Percentiles rank a stretch among this genome's conserved stretches.
Evolutionary conservation across 306 rosid genomes (phyloP).

Genomic region (Luffa aegyptiaca): DNA sequence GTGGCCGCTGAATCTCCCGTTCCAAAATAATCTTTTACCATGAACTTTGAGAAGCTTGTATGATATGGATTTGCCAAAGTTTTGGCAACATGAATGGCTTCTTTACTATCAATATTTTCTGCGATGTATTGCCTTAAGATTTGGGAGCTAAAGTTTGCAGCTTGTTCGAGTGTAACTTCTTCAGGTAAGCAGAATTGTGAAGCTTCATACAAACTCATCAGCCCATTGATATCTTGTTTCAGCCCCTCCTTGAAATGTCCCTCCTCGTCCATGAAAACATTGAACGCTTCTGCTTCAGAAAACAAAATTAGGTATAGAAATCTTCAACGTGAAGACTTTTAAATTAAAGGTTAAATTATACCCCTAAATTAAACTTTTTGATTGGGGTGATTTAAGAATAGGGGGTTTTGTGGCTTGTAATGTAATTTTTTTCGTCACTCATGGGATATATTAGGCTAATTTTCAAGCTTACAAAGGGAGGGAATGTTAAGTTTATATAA

Average conservation of each 20-base stretch:
- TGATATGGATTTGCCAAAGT: conserved; percentile 6
- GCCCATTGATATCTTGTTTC: conserved; percentile 13
- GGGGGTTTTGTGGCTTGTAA: too few relatives aligned
- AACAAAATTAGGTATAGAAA: neutral
- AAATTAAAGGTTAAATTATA: too few relatives aligned
- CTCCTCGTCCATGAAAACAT: conserved; percentile 17
- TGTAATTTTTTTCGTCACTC: too few relatives aligned
- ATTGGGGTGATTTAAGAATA: too few relatives aligned
- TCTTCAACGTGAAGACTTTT: too few relatives aligned
- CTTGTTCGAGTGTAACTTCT: conserved; percentile 24
- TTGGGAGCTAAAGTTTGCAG: conserved; percentile 11
- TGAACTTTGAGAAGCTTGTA: neutral
- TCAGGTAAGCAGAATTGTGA: conserved; percentile 18
- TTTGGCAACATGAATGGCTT: neutral
- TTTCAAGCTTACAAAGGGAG: too few relatives aligned
- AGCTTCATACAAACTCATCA: conserved; percentile 32
- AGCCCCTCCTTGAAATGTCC: conserved; percentile 3
- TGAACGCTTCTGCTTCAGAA: conserved; percentile 8
- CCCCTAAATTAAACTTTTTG: too few relatives aligned
- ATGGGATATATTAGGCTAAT: too few relatives aligned
- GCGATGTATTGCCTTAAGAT: neutral
- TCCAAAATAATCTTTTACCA: neutral
- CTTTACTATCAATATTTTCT: neutral
- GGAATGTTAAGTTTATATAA: too few relatives aligned
- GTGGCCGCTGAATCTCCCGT: neutral